phyloP scores from a whole-genome alignment of 441 rosid species.

The Gossypium trilobum region DNA sequence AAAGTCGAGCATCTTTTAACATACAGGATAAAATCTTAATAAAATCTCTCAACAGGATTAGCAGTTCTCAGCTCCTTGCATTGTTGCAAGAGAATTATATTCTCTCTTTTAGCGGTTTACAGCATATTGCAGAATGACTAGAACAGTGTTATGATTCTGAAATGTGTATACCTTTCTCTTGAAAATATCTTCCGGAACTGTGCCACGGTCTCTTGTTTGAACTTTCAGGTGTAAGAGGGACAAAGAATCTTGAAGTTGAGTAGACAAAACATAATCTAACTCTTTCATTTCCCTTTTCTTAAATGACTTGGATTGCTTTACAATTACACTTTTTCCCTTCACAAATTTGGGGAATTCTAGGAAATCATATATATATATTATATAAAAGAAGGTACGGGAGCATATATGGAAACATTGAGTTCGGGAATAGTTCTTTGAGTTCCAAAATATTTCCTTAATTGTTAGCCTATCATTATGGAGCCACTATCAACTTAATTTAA shows the following conservation, averaged over 20 bases:
- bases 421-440: too few species aligned
- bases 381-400: too few species aligned
- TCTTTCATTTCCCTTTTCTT: neutral
- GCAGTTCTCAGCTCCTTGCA: neutral
- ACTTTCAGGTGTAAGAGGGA: neutral
- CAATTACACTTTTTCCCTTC: neutral
- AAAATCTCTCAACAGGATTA: neutral
- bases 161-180: constrained; percentile 1
- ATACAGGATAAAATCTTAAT: neutral
- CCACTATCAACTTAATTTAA: too few species aligned
- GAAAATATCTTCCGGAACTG: neutral
- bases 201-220: neutral
- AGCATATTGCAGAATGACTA: neutral
- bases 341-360: neutral
- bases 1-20: neutral
- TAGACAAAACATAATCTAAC: neutral
- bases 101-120: neutral
- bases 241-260: constrained; percentile 4
- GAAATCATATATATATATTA: neutral
- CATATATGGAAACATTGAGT: too few species aligned
- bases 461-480: too few species aligned
- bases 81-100: neutral
- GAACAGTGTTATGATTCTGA: neutral
- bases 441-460: too few species aligned
- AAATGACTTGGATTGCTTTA: neutral